Conservation (phyloP, 768 basidiomycete species). For the Leucosporidium yakuticum region DNA sequence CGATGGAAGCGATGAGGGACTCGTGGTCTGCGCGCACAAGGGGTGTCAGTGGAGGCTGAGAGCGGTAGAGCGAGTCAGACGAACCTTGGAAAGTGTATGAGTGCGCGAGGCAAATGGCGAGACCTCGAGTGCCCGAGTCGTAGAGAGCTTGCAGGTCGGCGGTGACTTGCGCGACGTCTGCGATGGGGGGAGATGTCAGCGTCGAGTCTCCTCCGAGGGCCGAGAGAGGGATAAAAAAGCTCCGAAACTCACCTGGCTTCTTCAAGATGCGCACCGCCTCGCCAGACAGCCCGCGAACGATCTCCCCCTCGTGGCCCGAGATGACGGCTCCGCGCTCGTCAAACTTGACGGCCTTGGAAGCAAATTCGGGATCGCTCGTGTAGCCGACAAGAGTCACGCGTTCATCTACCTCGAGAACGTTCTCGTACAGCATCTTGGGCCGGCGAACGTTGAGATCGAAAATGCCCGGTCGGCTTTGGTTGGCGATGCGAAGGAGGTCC, state of each 20-base stretch:
- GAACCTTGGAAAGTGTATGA: too few relatives aligned
- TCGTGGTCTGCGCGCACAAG: too few relatives aligned
- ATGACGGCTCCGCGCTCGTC: constrained; percentile 61
- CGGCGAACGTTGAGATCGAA: constrained; percentile 81
- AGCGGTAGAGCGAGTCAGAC: too few relatives aligned
- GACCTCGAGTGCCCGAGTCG: too few relatives aligned
- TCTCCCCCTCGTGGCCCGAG: constrained; percentile 66
- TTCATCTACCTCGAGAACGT: constrained; percentile 75
- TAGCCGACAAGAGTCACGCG: constrained; percentile 91
- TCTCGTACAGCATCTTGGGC: constrained; percentile 56
- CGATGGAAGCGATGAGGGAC: too few relatives aligned
- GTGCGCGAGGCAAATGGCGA: too few relatives aligned
- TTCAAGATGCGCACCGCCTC: constrained; percentile 20
- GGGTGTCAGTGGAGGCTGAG: too few relatives aligned
- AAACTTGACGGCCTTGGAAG: constrained; percentile 69
- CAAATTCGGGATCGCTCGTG: constrained; percentile 77
- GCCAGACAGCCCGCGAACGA: constrained; percentile 74
- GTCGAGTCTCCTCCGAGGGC: too few relatives aligned
- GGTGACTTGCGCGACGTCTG: too few relatives aligned
- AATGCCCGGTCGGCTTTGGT: constrained; percentile 88
- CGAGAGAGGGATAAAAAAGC: too few relatives aligned
- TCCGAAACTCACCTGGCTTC: constrained; percentile 11
- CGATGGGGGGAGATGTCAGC: too few relatives aligned
- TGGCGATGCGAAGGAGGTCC: constrained; percentile 86
- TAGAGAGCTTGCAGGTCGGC: too few relatives aligned